These are phyloP conservation scores for Xylaria curta DNA, from an alignment of 495 filamentous ascomycete species.

Conservation along the genomic window DNA sequence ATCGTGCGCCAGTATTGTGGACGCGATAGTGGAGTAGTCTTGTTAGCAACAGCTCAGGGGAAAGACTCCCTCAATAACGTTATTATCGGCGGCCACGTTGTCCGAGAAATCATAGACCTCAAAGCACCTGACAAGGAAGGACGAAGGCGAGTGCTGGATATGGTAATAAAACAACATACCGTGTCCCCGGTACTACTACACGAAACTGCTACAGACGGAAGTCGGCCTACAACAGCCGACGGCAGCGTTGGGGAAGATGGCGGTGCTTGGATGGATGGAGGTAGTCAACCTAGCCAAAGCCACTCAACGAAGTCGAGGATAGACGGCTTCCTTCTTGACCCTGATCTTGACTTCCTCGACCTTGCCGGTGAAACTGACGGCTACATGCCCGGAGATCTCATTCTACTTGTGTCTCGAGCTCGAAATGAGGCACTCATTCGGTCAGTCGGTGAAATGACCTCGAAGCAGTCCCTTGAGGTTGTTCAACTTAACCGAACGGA, in stretches of 20 bases:
- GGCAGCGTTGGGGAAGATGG: conserved; percentile 57
- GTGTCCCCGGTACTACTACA: conserved; percentile 47
- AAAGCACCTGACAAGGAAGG: conserved; percentile 92
- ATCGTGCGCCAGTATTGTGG: conserved; percentile 82
- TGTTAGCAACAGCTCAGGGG: conserved; percentile 89
- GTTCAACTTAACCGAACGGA: conserved; percentile 72
- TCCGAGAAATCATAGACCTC: conserved; percentile 81
- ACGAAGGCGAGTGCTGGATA: conserved; percentile 80
- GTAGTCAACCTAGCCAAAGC: conserved; percentile 35
- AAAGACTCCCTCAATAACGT: conserved; percentile 88
- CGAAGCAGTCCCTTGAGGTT: conserved; percentile 36
- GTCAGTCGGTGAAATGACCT: conserved; percentile 56
- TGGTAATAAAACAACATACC: conserved; percentile 60
- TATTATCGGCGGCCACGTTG: conserved; percentile 79
- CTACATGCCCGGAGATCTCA: conserved; percentile 95
- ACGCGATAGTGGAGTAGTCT: conserved; percentile 74
- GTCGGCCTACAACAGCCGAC: conserved; percentile 59
- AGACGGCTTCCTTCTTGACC: conserved; percentile 71
- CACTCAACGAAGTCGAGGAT: conserved; percentile 38
- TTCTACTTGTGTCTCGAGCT: conserved; percentile 83
- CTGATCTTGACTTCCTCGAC: conserved; percentile 88
- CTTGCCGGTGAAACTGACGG: conserved; percentile 92
- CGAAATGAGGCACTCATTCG: conserved; percentile 90
- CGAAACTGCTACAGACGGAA: conserved; percentile 49
- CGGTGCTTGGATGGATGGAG: conserved; percentile 75